Evolutionary conservation across 768 basidiomycete genomes (phyloP).

Genomic region (Galerina sulciceps): DNA sequence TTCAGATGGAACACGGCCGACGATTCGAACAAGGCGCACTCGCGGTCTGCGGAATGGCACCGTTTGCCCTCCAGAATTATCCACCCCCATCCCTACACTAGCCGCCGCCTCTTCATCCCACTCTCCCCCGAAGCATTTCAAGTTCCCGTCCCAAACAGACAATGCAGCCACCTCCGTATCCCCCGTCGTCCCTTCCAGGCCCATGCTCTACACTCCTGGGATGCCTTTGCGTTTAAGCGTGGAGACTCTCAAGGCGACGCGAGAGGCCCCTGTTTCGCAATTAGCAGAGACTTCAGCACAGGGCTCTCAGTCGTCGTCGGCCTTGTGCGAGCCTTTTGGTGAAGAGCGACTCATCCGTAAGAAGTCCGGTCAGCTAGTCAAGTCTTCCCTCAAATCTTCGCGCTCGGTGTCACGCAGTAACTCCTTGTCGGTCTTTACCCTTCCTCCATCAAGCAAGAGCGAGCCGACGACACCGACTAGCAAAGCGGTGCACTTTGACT

Average conservation of each 20-base stretch:
- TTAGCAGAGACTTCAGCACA: constrained; percentile 24
- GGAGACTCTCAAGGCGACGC: constrained; percentile 24
- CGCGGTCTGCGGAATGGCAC: constrained; percentile 28
- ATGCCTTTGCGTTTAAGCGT: constrained; percentile 37
- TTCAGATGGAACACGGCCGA: constrained; percentile 40
- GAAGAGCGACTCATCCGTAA: constrained; percentile 71
- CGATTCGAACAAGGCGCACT: constrained; percentile 41
- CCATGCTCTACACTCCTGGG: constrained; percentile 45
- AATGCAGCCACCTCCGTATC: constrained; percentile 4
- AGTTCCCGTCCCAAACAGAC: constrained; percentile 20
- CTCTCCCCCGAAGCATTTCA: constrained; percentile 18
- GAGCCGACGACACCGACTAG: constrained; percentile 84
- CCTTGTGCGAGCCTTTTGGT: constrained; percentile 27
- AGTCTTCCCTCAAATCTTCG: constrained; percentile 84
- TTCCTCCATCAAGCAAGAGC: constrained; percentile 58
- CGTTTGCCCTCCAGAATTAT: constrained; percentile 38
- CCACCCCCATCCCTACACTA: constrained; percentile 45
- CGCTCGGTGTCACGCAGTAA: constrained; percentile 52
- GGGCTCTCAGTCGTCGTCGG: constrained; percentile 24
- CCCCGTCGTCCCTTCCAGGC: constrained; percentile 23
- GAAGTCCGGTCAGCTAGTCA: constrained; percentile 93
- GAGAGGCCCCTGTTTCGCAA: constrained; percentile 33
- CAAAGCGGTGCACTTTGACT: constrained; percentile 93
- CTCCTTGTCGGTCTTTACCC: constrained; percentile 55
- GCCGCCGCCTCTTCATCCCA: not conserved